Percentiles rank a stretch among this genome's conserved stretches.
Conservation (phyloP, 176 grass and related monocot species). For the Alloteropsis semialata region DNA sequence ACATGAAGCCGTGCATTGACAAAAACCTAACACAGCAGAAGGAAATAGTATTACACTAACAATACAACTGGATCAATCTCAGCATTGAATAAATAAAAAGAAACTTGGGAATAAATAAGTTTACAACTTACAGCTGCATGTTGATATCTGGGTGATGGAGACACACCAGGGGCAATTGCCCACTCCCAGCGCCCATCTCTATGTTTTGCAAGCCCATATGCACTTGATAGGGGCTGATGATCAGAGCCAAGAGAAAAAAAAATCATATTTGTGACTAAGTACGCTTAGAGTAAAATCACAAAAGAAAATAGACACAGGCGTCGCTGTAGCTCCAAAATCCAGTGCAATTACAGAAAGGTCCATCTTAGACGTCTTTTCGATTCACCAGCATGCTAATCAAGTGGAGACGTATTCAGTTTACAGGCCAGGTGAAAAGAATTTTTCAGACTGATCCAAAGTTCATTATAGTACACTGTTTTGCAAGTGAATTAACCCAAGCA, state of each 20-base stretch:
- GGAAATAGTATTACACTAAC: slow-evolving; percentile 26
- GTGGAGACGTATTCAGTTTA: slow-evolving; percentile 20
- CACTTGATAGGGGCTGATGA: slow-evolving; percentile 77
- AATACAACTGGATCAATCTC: not conserved
- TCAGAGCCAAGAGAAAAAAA: not conserved
- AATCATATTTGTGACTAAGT: not conserved
- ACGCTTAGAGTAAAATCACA: slow-evolving; percentile 4
- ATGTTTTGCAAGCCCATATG: slow-evolving; percentile 98
- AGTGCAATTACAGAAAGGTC: slow-evolving; percentile 1
- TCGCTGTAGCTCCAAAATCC: not conserved
- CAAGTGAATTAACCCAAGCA: slow-evolving; percentile 2
- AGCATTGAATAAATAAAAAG: slow-evolving; percentile 27
- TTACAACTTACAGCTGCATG: slow-evolving; percentile 83
- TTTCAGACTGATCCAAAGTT: not conserved
- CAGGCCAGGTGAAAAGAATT: not conserved
- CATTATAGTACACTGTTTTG: not conserved
- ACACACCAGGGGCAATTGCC: slow-evolving; percentile 97
- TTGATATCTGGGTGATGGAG: slow-evolving; percentile 98
- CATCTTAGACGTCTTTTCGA: not conserved
- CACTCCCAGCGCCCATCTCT: slow-evolving; percentile 99
- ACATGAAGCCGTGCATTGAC: slow-evolving; percentile 99
- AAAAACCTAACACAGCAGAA: slow-evolving; percentile 70
- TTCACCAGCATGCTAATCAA: slow-evolving; percentile 8
- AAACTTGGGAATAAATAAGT: slow-evolving; percentile 11
- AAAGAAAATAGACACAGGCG: not conserved